Base-by-base conservation (phyloP, 208 protist genomes). In the Acanthamoeba culbertsoni region DNA sequence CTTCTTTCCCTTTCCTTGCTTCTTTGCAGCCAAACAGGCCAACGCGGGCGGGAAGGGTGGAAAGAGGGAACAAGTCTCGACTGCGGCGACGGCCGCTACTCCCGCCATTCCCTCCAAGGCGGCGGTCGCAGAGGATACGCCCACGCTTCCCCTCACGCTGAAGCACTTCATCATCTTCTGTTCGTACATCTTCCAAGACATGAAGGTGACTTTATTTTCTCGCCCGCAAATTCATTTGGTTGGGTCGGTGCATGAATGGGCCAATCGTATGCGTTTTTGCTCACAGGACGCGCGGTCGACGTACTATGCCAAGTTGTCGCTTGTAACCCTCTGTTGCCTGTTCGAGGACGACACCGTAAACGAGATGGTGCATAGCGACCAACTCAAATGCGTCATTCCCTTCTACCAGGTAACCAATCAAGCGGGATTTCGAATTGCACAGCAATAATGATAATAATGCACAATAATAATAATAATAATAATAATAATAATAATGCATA, bases 131-230 rank as follows among this genome's bases (percentile, higher is more conserved):
- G 75, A 86, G 33, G 77, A 88, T 0, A 28, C 43, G 18, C 7
- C 43, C 43, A 16, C 77, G 77, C 43, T 88, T 40, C 77, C 77
- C 23, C 77, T 63, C 48, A 45, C 51, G 12, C 51, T 88, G 5
- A 40, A 88, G 51, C 77, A 88, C 10, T 88, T 88, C 46, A 46
- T 88, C 77, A 88, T 63, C 16, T 88, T 88, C 51, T 88, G 77
- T 62, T 88, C 77, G 16, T 88, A 88, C 37, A 88, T 88, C 16
- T 88, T 88, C 31, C 77, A 88, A 43, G 77, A 88, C 48, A 63
- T 62, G 77, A 88, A 88, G 51, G 68, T 79, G 0, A 59, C 23
- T 14, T 59, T 23, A 59, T 59, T n/a, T n/a, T n/a, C n/a, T n/a
- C n/a, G n/a, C n/a, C n/a, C n/a, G n/a, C n/a, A n/a, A n/a, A n/a